Evolutionary conservation across 2,329 filamentous ascomycete species (phyloP).

Genomic region (Fonsecaea nubica): DNA sequence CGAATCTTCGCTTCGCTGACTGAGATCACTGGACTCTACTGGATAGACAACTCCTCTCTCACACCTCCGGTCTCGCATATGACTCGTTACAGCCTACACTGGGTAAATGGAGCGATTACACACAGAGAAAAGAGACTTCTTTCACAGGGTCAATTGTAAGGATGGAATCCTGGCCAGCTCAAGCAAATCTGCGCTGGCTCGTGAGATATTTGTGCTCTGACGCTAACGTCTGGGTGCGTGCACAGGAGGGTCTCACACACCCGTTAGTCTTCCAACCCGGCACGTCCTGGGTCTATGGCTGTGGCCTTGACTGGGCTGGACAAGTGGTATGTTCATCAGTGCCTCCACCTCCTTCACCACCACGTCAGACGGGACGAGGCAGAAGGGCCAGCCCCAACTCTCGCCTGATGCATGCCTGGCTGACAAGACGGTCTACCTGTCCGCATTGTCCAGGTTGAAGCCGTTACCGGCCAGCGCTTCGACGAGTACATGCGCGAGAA

Average conservation of each 20-base stretch:
- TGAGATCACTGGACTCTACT: too few species aligned
- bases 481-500: neutral
- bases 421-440: too few species aligned
- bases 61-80: neutral
- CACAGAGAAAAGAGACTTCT: neutral
- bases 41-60: neutral
- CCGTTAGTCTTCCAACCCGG: slow-evolving; percentile 1
- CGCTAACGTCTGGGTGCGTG: too few species aligned
- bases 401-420: too few species aligned
- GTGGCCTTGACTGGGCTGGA: neutral
- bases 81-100: neutral
- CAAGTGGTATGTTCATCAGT: neutral
- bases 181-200: too few species aligned
- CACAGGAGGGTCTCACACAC: neutral
- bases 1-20: neutral
- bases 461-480: neutral
- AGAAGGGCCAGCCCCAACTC: too few species aligned
- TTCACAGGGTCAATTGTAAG: neutral
- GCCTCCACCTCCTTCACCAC: too few species aligned
- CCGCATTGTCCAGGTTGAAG: too few species aligned
- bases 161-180: too few species aligned
- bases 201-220: too few species aligned
- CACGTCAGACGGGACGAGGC: too few species aligned
- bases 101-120: neutral
- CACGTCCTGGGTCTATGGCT: neutral